These are phyloP conservation scores for Daldinia bambusicola DNA, from an alignment of 495 filamentous ascomycete species.

Conservation along the genomic window DNA sequence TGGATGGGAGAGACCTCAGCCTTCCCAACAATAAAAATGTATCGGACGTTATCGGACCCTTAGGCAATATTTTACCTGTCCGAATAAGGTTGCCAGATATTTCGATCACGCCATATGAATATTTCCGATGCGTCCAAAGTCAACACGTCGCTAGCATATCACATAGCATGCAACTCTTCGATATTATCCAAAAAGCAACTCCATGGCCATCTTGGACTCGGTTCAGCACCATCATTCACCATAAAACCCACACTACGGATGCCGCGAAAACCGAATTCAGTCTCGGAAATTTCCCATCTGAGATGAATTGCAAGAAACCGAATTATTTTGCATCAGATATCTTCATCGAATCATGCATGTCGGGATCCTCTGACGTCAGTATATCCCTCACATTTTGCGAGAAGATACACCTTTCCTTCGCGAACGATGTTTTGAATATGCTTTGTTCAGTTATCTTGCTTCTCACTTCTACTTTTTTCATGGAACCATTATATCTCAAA, in stretches of 20 bases:
- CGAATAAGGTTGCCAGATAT: constrained; percentile 56
- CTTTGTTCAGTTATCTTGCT: constrained; percentile 54
- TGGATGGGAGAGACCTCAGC: constrained; percentile 49
- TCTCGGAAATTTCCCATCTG: constrained; percentile 54
- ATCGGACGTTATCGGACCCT: constrained; percentile 57
- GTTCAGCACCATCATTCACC: constrained; percentile 58
- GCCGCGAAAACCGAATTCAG: constrained; percentile 48
- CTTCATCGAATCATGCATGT: constrained; percentile 52
- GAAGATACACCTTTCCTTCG: constrained; percentile 52
- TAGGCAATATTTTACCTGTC: constrained; percentile 56
- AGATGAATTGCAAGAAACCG: constrained; percentile 52
- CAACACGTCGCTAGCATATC: constrained; percentile 55
- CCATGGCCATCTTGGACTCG: constrained; percentile 62
- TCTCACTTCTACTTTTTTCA: constrained; percentile 55
- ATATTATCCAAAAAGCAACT: constrained; percentile 59
- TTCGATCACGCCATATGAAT: constrained; percentile 52
- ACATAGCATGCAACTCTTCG: constrained; percentile 55
- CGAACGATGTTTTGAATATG: constrained; percentile 55
- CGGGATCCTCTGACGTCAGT: constrained; percentile 47
- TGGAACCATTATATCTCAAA: constrained; percentile 53
- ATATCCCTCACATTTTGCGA: constrained; percentile 57
- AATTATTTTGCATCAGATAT: constrained; percentile 55
- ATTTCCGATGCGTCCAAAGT: constrained; percentile 54
- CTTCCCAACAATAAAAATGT: constrained; percentile 50
- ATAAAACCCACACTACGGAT: constrained; percentile 48